Percentiles rank a stretch among this genome's conserved stretches.
Conservation (phyloP, 495 filamentous ascomycete species). For the Durotheca rogersii region DNA sequence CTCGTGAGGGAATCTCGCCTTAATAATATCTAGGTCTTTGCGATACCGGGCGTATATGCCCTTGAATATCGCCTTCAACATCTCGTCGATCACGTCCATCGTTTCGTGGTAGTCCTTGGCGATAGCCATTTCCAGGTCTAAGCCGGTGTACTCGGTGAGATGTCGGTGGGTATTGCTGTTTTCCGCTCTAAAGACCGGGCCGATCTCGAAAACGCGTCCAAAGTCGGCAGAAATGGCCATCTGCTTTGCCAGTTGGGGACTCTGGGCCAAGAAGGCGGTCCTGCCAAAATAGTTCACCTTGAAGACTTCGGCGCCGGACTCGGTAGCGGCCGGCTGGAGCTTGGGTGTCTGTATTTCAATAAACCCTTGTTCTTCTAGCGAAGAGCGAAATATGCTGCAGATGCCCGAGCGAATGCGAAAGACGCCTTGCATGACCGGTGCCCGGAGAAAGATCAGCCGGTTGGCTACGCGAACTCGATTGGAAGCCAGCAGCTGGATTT, state of each 20-base stretch:
- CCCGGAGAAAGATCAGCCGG: slow-evolving; percentile 81
- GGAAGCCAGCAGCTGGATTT: slow-evolving; percentile 43
- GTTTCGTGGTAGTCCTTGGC: slow-evolving; percentile 89
- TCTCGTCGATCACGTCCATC: slow-evolving; percentile 72
- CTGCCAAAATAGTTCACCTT: slow-evolving; percentile 90
- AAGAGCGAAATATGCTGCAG: slow-evolving; percentile 74
- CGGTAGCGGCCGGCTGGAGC: slow-evolving; percentile 83
- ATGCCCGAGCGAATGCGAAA: slow-evolving; percentile 78
- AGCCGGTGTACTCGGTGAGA: slow-evolving; percentile 92
- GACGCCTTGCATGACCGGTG: slow-evolving; percentile 82
- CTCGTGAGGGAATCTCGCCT: slow-evolving; percentile 59
- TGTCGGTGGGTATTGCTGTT: slow-evolving; percentile 96
- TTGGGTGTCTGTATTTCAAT: slow-evolving; percentile 94
- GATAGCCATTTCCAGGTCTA: slow-evolving; percentile 95
- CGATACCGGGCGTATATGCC: slow-evolving; percentile 69
- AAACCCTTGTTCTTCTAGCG: slow-evolving; percentile 75
- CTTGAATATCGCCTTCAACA: slow-evolving; percentile 86
- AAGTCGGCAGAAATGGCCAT: slow-evolving; percentile 93
- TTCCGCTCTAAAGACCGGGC: slow-evolving; percentile 95
- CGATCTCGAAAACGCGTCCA: slow-evolving; percentile 86
- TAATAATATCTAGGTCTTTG: slow-evolving; percentile 67
- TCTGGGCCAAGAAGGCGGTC: slow-evolving; percentile 87
- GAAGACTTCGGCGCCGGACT: slow-evolving; percentile 94
- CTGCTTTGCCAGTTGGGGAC: slow-evolving; percentile 92
- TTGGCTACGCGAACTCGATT: slow-evolving; percentile 65